Percentiles rank a stretch among this genome's conserved stretches.
Conservation (phyloP, 306 rosid species). For the Senna siamea region DNA sequence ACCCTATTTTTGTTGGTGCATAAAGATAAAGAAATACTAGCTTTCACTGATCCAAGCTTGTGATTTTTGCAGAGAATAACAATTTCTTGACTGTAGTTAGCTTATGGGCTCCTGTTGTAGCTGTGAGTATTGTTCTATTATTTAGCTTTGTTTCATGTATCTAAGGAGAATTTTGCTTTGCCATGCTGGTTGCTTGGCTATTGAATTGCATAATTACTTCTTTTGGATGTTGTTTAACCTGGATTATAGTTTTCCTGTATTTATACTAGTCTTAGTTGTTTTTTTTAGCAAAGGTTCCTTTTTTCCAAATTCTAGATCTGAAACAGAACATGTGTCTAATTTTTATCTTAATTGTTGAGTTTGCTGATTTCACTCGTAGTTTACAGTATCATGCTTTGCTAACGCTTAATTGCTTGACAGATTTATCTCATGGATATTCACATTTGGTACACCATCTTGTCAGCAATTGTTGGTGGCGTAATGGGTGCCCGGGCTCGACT, state of each 20-base stretch:
- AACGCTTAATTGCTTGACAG: conserved; percentile 54
- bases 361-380: conserved; percentile 9
- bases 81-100: conserved; percentile 71
- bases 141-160: conserved; percentile 27
- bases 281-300: not conserved
- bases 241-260: not conserved
- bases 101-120: conserved; percentile 97
- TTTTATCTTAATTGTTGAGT: conserved; percentile 4
- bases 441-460: conserved; percentile 91
- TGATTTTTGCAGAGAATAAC: conserved; percentile 71
- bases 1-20: not conserved
- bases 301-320: not conserved
- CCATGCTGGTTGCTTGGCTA: conserved; percentile 23
- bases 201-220: conserved; percentile 8
- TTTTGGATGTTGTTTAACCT: not conserved
- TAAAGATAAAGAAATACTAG: conserved; percentile 14
- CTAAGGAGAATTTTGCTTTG: not conserved
- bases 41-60: conserved; percentile 37
- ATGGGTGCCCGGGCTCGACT: conserved; percentile 93
- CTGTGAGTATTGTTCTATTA: conserved; percentile 68
- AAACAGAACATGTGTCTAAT: not conserved
- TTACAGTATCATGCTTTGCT: conserved; percentile 37
- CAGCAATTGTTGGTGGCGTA: conserved; percentile 93
- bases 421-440: conserved; percentile 94
- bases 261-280: not conserved